Base-by-base conservation (phyloP, 495 filamentous ascomycete genomes). In the Lepidopterella palustris region DNA sequence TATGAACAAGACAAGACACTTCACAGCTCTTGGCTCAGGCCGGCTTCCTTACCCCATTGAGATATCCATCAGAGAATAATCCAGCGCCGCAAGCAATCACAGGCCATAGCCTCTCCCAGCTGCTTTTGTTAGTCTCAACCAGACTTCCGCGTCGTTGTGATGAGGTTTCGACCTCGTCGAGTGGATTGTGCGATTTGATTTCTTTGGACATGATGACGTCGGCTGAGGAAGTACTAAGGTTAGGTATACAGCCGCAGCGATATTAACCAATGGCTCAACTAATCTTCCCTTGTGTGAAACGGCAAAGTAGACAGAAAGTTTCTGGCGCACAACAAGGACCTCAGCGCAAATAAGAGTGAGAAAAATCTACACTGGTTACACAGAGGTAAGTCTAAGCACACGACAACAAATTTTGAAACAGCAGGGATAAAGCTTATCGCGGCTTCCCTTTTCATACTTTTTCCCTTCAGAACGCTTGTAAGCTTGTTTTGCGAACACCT, bases 51-150 rank as follows among this genome's bases (percentile, higher is more conserved):
- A 42, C 47, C 5, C 47, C 47, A 76, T 95, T 92, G 68, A 95
- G 80, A 70, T 95, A 96, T 11, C 91, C 91, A 71, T 96, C 91
- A 18, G 87, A 90, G 71, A 95, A 95, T 3, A 96, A 77, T 62
- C 91, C 91, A 42, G 91, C 88, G 59, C 91, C 91, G 65, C 90
- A 96, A 49, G 90, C 90, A 52, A 93, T 83, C 0, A 80, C 81
- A 13, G 83, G 83, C 81, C 82, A 84, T 49, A 79, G 76, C 53
- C 82, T 77, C 59, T 86, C 79, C 82, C 82, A 85, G 18, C 56
- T 32, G 1, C 55, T 50, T 42, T 66, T 66, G 21, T 62, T 56
- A 1, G 59, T 66, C 51, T 25, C 27, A 3, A 59, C 39, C 15
- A 61, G 52, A 55, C 63, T 66, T 2, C 10, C 47, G 50, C 63